Percentiles rank a stretch among this genome's conserved stretches.
Evolutionary conservation across 148 eudicot species (phyloP).

Genomic region (Chenopodium suecicum): DNA sequence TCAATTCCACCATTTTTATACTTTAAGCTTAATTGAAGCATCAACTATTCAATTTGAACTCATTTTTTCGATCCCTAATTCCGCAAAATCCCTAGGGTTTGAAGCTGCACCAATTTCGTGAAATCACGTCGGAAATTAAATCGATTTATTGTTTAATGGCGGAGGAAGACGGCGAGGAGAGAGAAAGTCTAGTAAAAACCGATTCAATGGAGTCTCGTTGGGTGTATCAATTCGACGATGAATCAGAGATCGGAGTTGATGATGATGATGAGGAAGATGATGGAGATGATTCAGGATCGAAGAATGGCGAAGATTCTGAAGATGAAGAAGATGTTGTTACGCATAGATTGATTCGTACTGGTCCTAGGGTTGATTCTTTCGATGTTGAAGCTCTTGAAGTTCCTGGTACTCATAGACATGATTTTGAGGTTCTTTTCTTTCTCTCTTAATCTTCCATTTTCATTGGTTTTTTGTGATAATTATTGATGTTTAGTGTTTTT

Average conservation of each 20-base stretch:
- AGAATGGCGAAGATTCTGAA: conserved; percentile 50
- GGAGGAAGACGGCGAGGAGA: conserved; percentile 52
- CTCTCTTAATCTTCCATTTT: background rate
- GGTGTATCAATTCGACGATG: conserved; percentile 66
- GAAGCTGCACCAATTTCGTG: background rate
- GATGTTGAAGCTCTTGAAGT: conserved; percentile 97
- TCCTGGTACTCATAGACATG: conserved; percentile 69
- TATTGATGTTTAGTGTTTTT: background rate
- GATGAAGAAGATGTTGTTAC: conserved; percentile 67
- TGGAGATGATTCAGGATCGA: conserved; percentile 37
- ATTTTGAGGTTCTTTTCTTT: conserved; percentile 53
- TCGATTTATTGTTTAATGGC: background rate
- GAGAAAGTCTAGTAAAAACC: conserved; percentile 47
- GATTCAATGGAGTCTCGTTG: conserved; percentile 79
- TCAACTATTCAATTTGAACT: background rate
- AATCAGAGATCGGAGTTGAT: conserved; percentile 45
- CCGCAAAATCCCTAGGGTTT: conserved; percentile 18
- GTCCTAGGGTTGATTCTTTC: conserved; percentile 86
- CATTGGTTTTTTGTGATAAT: background rate
- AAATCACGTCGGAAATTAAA: background rate
- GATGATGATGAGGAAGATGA: conserved; percentile 39
- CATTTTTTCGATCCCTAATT: background rate
- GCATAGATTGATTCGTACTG: conserved; percentile 73
- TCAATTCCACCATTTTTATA: background rate
- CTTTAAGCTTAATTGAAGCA: background rate